These are phyloP conservation scores for Fraxinus excelsior DNA, from an alignment of 257 asterid genomes.

Conservation along the genomic window DNA sequence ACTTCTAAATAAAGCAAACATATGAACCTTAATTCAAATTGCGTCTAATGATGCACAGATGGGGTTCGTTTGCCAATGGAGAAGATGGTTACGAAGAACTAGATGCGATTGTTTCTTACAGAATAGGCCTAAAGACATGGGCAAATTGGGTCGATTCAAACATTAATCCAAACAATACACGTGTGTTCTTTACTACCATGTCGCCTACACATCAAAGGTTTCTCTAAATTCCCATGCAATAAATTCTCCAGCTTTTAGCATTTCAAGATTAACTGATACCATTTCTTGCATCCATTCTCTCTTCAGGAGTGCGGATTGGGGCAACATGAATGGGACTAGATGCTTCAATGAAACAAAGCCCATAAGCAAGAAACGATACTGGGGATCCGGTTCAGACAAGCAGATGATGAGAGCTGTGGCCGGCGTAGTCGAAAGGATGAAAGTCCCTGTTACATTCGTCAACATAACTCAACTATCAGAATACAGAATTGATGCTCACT, in stretches of 20 bases:
- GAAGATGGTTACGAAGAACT: conserved; percentile 74
- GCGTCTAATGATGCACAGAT: conserved; percentile 38
- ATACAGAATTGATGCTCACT: conserved; percentile 72
- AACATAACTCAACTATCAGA: conserved; percentile 85
- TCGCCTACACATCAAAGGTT: conserved; percentile 85
- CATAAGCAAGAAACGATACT: conserved; percentile 50
- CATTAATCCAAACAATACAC: conserved; percentile 60
- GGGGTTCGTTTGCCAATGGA: conserved; percentile 91
- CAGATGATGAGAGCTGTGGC: conserved; percentile 62
- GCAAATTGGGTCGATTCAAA: conserved; percentile 96
- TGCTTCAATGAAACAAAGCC: conserved; percentile 89
- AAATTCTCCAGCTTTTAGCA: not conserved
- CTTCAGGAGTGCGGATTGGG: conserved; percentile 81
- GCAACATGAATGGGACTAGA: conserved; percentile 53
- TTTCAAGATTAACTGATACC: not conserved
- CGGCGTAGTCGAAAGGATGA: conserved; percentile 54
- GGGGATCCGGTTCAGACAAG: conserved; percentile 78
- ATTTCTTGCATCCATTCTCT: not conserved
- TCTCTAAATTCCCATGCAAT: not conserved
- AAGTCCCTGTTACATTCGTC: conserved; percentile 61
- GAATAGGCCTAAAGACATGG: conserved; percentile 78
- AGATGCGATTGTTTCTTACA: conserved; percentile 66
- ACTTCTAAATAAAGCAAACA: not conserved
- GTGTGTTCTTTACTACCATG: conserved; percentile 84
- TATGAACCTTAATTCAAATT: not conserved